These are phyloP conservation scores for Penicillium pancosmium DNA, from an alignment of 495 filamentous ascomycete species.

Conservation along the genomic window DNA sequence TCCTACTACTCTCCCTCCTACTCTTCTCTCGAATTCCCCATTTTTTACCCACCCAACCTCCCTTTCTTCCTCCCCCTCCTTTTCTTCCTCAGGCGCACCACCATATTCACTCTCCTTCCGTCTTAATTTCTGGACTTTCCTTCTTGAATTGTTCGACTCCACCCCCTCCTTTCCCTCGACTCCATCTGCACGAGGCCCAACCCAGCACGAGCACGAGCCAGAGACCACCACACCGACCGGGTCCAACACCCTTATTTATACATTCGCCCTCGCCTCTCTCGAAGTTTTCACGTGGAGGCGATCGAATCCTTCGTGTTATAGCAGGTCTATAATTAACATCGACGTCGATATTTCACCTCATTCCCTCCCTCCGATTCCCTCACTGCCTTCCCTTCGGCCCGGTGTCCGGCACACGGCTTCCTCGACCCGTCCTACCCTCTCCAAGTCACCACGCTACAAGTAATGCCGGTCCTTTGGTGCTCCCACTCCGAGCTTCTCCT, in stretches of 20 bases:
- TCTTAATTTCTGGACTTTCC: slow-evolving; percentile 21
- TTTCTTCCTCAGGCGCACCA: slow-evolving; percentile 13
- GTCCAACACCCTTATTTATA: slow-evolving; percentile 24
- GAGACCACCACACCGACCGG: slow-evolving; percentile 1
- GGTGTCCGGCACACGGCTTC: slow-evolving; percentile 42
- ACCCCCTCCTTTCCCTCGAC: not conserved
- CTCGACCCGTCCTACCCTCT: slow-evolving; percentile 3
- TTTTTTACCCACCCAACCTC: slow-evolving; percentile 26
- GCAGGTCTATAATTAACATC: slow-evolving; percentile 29
- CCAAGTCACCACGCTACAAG: slow-evolving; percentile 21
- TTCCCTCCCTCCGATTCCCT: not conserved
- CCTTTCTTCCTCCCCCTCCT: slow-evolving; percentile 16
- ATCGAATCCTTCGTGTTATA: slow-evolving; percentile 41
- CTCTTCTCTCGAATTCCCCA: not conserved
- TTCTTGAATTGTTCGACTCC: slow-evolving; percentile 16
- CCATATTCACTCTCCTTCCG: slow-evolving; percentile 11
- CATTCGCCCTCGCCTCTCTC: slow-evolving; percentile 13
- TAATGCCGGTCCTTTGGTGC: slow-evolving; percentile 44
- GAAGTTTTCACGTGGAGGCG: slow-evolving; percentile 20
- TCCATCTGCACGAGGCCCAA: not conserved
- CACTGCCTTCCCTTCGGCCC: slow-evolving; percentile 16
- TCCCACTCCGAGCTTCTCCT: slow-evolving; percentile 30
- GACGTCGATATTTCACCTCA: not conserved
- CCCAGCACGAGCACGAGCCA: not conserved
- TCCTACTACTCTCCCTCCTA: too few relatives aligned